phyloP scores from a whole-genome alignment of 75 land plant species.

The Pinus tabuliformis region DNA sequence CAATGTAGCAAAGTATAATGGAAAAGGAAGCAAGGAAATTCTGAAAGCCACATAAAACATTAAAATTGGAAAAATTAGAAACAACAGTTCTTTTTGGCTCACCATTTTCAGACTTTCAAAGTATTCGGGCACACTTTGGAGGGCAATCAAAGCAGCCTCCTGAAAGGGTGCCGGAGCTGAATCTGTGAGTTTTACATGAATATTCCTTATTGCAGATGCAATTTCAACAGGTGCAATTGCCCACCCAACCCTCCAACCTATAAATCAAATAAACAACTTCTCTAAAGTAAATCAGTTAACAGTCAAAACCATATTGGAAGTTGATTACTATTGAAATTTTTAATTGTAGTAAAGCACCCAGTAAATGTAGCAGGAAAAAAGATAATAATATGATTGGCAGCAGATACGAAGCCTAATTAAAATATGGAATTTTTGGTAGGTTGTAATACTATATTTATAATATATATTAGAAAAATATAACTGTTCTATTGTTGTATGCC shows the following conservation, averaged over 20 bases:
- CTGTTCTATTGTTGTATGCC: not conserved
- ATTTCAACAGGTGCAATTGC: constrained; percentile 77
- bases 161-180: constrained; percentile 97
- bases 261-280: not conserved
- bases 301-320: too few relatives aligned
- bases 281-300: not conserved
- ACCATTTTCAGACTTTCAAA: constrained; percentile 57
- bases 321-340: not conserved
- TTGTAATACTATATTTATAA: not conserved
- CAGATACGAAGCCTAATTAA: not conserved
- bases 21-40: not conserved
- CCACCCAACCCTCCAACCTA: constrained; percentile 99
- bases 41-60: not conserved
- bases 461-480: not conserved
- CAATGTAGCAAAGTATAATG: not conserved
- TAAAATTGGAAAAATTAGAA: constrained; percentile 1
- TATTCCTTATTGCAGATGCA: constrained; percentile 77
- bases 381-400: not conserved
- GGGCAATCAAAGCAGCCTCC: constrained; percentile 86
- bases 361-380: not conserved
- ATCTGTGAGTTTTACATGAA: constrained; percentile 86
- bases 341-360: not conserved
- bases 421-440: not conserved
- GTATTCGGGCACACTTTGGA: constrained; percentile 48
- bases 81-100: constrained; percentile 3